Evolutionary conservation across 768 basidiomycete species (phyloP), one percentile per base, ranked within the genome.

Genomic region (Boletales sp.): DNA sequence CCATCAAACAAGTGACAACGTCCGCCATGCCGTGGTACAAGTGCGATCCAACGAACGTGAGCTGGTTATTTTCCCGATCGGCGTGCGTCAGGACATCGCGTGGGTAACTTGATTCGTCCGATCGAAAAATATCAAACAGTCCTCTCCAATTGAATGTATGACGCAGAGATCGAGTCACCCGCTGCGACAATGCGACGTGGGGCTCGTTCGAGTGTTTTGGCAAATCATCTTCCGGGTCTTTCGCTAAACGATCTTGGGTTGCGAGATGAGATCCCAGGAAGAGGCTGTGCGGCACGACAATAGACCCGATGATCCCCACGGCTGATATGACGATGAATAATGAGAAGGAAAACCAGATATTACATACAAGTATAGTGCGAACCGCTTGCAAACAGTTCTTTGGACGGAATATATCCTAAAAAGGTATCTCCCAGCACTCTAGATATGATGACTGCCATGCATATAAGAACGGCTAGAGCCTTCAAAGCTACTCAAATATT

Each of bases 261-360:
- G 91, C 86, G 5, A 97, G 80, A 29, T 83, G 80, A 4, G 90
- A 92, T 8, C 93, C 94, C 13, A 97, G 75, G 73, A 89, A 93
- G n/a, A 97, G 74, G 51, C 86, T 86, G 66, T 94, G 93, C 0
- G 93, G 93, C 93, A 94, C 94, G 51, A 93, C 85, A 3, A 91
- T 97, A 1, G 91, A 90, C 30, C 87, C 86, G 1, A 87, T 61
- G 43, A 90, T 83, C 32, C 87, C 87, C 47, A 87, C 80, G 29
- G 84, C 82, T 84, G 52, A 36, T 50, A 43, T 10, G 21, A 47
- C 21, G 24, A 29, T 69, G 17, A 69, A 51, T 1, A 18, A 44
- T 47, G 14, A 19, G 9, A 38, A 15, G 12, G 15, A 19, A 32
- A 15, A 8, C 2, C 3, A 31, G 41, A 13, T 9, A 32, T 14